Conservation (phyloP, 2,329 filamentous ascomycete genomes). For the Penicillium sp. region DNA sequence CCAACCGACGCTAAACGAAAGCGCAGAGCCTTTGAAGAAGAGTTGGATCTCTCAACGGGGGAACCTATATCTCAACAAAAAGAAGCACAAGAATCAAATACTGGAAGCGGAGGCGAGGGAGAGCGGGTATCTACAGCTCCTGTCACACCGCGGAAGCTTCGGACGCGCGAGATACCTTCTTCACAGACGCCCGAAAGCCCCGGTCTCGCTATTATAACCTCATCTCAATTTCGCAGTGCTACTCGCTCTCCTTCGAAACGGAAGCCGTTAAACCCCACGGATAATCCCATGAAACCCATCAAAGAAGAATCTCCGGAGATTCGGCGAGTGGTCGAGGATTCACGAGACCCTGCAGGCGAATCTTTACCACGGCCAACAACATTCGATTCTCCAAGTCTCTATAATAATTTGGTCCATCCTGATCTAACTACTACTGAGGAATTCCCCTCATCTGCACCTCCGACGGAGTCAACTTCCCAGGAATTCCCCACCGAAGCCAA, state of each 20-base stretch:
- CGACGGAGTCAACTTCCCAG: conserved; percentile 2
- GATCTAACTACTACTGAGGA: background rate
- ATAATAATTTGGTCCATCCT: background rate
- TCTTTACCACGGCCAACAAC: conserved; percentile 6
- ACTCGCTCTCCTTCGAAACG: conserved; percentile 29
- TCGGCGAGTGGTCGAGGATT: conserved; percentile 1
- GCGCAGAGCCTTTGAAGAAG: conserved; percentile 14
- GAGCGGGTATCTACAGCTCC: conserved; percentile 10
- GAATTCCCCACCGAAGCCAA: background rate
- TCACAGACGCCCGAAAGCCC: conserved; percentile 46
- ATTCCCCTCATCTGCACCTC: background rate
- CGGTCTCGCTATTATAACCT: conserved; percentile 36
- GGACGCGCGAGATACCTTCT: conserved; percentile 39
- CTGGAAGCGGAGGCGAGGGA: background rate
- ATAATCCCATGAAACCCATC: conserved; percentile 4
- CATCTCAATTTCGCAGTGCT: conserved; percentile 32
- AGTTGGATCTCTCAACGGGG: conserved; percentile 24
- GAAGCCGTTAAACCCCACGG: background rate
- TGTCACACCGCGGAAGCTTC: conserved; percentile 35
- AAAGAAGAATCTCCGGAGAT: conserved; percentile 22
- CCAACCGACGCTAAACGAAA: conserved; percentile 11
- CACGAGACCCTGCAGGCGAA: conserved; percentile 1
- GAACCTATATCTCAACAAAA: conserved; percentile 17
- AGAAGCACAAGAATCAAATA: conserved; percentile 5
- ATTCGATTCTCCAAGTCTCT: background rate